phyloP scores from a whole-genome alignment of 345 rosid species.

The Eutrema yunnanense region DNA sequence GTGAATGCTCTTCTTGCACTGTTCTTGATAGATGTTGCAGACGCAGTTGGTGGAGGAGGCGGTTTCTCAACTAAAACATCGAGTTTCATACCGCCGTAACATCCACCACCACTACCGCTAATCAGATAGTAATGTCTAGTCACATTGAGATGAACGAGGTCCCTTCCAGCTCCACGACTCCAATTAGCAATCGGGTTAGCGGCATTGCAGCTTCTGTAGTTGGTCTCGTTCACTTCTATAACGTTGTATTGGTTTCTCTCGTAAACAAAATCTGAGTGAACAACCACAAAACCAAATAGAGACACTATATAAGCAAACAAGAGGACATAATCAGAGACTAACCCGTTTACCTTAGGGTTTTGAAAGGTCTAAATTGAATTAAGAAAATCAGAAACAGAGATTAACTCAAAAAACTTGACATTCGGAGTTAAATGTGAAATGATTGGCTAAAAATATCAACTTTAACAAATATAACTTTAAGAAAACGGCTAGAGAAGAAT shows the following conservation, averaged over 20 bases:
- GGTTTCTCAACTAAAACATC: slow-evolving; percentile 53
- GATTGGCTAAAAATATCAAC: not conserved
- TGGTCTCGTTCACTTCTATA: slow-evolving; percentile 82
- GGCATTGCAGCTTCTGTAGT: slow-evolving; percentile 60
- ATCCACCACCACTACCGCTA: slow-evolving; percentile 86
- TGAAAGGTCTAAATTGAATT: too few relatives aligned
- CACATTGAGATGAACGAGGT: slow-evolving; percentile 76
- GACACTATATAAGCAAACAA: not conserved
- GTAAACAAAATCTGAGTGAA: slow-evolving; percentile 65
- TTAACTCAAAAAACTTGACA: not conserved
- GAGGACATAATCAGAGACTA: not conserved
- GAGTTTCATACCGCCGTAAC: slow-evolving; percentile 80
- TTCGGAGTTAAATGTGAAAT: not conserved
- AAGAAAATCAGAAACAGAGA: too few relatives aligned
- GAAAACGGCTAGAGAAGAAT: not conserved
- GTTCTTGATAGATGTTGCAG: slow-evolving; percentile 36
- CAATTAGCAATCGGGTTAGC: slow-evolving; percentile 69
- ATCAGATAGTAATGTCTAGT: slow-evolving; percentile 67
- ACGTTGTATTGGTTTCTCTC: slow-evolving; percentile 83
- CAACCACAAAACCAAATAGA: not conserved
- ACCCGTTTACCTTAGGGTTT: too few relatives aligned
- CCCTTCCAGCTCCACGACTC: slow-evolving; percentile 91
- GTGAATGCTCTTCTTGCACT: not conserved
- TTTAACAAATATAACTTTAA: not conserved
- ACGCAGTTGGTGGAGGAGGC: slow-evolving; percentile 57